Evolutionary conservation across 2,329 filamentous ascomycete genomes (phyloP).

Genomic region (Escovopsis weberi): DNA sequence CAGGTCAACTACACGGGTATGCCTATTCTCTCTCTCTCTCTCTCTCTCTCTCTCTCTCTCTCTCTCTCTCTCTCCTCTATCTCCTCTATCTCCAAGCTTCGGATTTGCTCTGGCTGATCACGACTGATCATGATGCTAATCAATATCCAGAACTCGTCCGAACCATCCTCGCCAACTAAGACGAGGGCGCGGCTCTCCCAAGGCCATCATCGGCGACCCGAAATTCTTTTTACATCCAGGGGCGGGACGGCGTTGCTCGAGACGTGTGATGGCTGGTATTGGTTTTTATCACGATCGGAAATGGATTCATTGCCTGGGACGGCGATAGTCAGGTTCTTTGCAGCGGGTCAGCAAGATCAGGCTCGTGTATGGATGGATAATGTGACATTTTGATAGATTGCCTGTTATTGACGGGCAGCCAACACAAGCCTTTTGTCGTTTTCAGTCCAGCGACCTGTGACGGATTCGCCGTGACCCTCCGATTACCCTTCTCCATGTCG

Average conservation of each 20-base stretch:
- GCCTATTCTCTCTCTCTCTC: conserved; percentile 14
- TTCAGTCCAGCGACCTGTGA: no score
- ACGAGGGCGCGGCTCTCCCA: conserved; percentile 2
- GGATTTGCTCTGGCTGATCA: not conserved
- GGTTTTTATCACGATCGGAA: conserved; percentile 5
- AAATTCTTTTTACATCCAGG: conserved; percentile 18
- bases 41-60: not conserved
- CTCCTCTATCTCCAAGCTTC: not conserved
- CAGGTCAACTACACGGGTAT: conserved; percentile 95
- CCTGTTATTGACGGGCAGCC: not conserved
- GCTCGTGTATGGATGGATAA: conserved; percentile 2
- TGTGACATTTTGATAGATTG: conserved; percentile 3
- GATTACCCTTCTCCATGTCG: no score
- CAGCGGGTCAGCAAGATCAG: conserved; percentile 1
- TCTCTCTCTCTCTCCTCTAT: no score
- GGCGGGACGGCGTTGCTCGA: conserved; percentile 18
- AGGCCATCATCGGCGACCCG: conserved; percentile 4
- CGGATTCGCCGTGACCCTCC: no score
- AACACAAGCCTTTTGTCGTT: not conserved
- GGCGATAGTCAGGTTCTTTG: conserved; percentile 2
- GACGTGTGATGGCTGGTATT: not conserved
- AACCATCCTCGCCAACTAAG: conserved; percentile 71
- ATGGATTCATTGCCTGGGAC: conserved; percentile 3
- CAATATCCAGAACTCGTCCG: conserved; percentile 57
- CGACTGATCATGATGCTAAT: conserved; percentile 2